Evolutionary conservation across 192 early-diverging fungal species (phyloP), one percentile per base, ranked within the genome.

Genomic region (Coemansia sp.): DNA sequence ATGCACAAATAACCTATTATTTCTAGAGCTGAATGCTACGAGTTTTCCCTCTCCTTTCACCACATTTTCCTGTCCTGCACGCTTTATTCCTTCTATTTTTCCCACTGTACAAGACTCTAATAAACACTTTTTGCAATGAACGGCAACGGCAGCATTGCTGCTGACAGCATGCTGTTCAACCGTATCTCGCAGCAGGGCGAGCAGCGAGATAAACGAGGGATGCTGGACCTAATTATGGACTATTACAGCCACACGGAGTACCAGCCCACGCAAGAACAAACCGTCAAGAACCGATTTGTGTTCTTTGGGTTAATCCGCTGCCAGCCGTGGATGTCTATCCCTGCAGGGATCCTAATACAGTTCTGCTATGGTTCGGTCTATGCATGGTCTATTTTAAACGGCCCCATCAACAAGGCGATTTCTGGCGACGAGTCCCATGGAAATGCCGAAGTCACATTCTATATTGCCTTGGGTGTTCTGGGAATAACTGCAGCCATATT

Each of bases 351-450:
- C 13, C 69, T 80, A 18, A 82, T 82, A 46, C 85, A 85, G 67
- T 81, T 82, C 50, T 83, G 81, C 55, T 82, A 79, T 41, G 85
- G 85, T 9, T 83, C 85, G 2, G 63, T 86, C 3, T 86, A 86
- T 35, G 83, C 85, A 1, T 86, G 83, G 83, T 85, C 82, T 3
- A 80, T 84, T 28, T 85, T 83, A 61, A 85, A 86, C 61, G 69
- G 53, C 6, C 70, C 81, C 39, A 85, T 87, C 57, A 83, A 85
- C 49, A 70, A 45, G 11, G 57, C 58, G 5, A 53, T 85, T 0
- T 55, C 62, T 10, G 40, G 70, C 11, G 61, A 68, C 46, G 56
- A 69, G 21, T 61, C 54, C 21, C 63, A 50, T 21, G 64, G 70
- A 13, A 55, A 62, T 52, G 83, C 83, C 36, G 77, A 83, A 19